phyloP scores from a whole-genome alignment of 805 yeast species.

The Ogataea salicorniae region DNA sequence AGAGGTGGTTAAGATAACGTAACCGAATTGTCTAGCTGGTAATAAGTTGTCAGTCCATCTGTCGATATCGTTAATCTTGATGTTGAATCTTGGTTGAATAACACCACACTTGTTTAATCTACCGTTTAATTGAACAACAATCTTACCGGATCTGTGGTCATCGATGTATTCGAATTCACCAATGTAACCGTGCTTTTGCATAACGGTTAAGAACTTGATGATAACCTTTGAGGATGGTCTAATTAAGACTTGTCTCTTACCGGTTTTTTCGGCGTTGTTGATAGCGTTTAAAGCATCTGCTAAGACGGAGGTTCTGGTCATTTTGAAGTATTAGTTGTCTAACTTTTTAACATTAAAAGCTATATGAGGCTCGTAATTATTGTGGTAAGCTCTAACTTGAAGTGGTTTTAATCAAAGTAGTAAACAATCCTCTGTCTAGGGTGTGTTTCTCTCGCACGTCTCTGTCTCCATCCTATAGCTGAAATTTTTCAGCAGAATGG shows the following conservation, averaged over 20 bases:
- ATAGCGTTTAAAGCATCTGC: constrained; percentile 98
- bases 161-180: constrained; percentile 98
- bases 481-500: not conserved
- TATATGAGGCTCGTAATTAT: too few species aligned
- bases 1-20: constrained; percentile 95
- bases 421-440: too few species aligned
- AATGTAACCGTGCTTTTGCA: constrained; percentile 97
- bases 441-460: too few species aligned
- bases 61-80: constrained; percentile 90
- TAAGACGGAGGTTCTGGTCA: constrained; percentile 98
- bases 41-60: constrained; percentile 98
- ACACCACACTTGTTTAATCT: constrained; percentile 99
- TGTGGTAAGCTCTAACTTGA: too few species aligned
- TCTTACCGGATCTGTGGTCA: constrained; percentile 98
- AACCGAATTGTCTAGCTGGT: constrained; percentile 99
- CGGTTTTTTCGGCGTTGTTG: constrained; percentile 99
- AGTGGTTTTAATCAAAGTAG: too few species aligned
- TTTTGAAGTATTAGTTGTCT: constrained; percentile 33
- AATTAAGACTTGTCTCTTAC: constrained; percentile 97
- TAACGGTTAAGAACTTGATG: constrained; percentile 92
- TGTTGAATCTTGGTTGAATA: constrained; percentile 97
- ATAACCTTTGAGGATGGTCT: constrained; percentile 98
- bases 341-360: too few species aligned
- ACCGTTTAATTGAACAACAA: constrained; percentile 94
- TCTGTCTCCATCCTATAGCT: too few species aligned